These are phyloP conservation scores for Synchytrium microbalum DNA, from an alignment of 371 early-diverging fungal genomes.

Conservation along the genomic window DNA sequence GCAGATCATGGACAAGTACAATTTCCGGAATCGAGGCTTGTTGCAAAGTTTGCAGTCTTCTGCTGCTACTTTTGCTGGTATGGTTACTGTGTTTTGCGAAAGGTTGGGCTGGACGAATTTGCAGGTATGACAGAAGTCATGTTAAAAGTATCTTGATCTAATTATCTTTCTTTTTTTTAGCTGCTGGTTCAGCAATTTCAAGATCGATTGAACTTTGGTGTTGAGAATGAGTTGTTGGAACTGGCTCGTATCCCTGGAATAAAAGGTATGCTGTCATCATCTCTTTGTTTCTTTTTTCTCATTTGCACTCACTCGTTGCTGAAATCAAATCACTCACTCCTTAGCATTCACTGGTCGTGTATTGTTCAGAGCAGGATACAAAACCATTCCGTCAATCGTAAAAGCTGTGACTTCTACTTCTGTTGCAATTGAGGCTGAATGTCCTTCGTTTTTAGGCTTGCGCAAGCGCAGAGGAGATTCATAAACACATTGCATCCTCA, in stretches of 20 bases:
- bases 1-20: conserved; percentile 7
- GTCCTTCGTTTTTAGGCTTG: conserved; percentile 6
- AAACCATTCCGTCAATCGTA: conserved; percentile 13
- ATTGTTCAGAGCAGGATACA: conserved; percentile 14
- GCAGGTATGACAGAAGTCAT: too few species aligned
- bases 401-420: too few species aligned
- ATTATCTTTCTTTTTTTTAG: too few species aligned
- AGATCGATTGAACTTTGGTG: conserved; percentile 19
- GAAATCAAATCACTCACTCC: background rate
- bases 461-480: conserved; percentile 12
- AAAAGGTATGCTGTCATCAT: conserved; percentile 9
- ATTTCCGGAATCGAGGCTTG: conserved; percentile 10
- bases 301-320: background rate
- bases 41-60: conserved; percentile 15
- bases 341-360: conserved; percentile 7
- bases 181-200: conserved; percentile 15
- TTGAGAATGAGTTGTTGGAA: conserved; percentile 14
- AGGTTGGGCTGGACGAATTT: conserved; percentile 14
- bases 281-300: too few species aligned
- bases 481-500: conserved; percentile 7
- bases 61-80: conserved; percentile 19
- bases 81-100: conserved; percentile 20
- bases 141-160: too few species aligned
- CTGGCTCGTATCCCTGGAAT: conserved; percentile 13
- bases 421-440: background rate